Base-by-base conservation (phyloP, 306 rosid genomes). In the Prunus mongolica region DNA sequence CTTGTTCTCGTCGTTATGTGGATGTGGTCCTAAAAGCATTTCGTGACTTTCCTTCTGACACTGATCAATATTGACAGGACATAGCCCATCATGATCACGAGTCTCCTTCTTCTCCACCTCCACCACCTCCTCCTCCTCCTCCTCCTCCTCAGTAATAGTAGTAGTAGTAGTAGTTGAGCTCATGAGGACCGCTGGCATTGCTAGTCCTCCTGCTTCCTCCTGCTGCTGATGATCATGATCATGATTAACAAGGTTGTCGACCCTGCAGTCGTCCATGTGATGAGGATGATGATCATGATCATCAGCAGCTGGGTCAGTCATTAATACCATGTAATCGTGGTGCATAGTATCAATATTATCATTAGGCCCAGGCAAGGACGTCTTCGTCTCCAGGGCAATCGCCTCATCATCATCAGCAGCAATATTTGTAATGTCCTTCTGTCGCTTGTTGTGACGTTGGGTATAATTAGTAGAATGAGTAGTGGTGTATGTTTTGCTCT, bases 401-500 rank as follows among this genome's bases (percentile, higher is more conserved):
- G 25, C 14, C 38, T 20, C 47, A 3, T 28, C 63, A 50, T 9
- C 47, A 51, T 2, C 28, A 25, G 15, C 34, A 25, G 13, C 7
- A 61, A 13, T 61, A 6, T 12, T 61, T 12, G 38, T 61, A 16
- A 30, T 27, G 41, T 25, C 38, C 15, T 32, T 16, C 34, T 8
- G 65, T 28, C 64, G 50, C 74, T 78, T 58, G 73, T 78, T 58
- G 73, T 80, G 67, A 2, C 49, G 69, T 3, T 6, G 14, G 22
- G 8, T 4, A 4, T n/a, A 18, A 72, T 54, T 22, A 32, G 16
- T 65, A 24, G 19, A 2, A 15, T n/a, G 19, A 0, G 65, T 18
- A 32, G 8, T 45, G 2, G 28, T 51, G 38, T 46, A 71, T 62
- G 2, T 19, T 41, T 82, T 86, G 77, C 79, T 79, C 58, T 76